phyloP scores from a whole-genome alignment of 1,284 basidiomycete species.

The Apiotrichum sp. region DNA sequence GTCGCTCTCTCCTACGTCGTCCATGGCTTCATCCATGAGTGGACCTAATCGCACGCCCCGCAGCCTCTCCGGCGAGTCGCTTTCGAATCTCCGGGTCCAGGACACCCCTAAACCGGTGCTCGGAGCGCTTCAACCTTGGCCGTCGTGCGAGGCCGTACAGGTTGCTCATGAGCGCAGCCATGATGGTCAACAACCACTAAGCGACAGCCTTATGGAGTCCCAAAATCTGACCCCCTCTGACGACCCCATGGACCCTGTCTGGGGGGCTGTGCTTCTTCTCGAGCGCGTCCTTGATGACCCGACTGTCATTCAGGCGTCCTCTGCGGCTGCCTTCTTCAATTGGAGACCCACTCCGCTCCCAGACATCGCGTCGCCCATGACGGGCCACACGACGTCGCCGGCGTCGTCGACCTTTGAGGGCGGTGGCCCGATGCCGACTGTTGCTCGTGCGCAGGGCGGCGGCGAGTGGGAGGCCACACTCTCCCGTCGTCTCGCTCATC shows the following conservation, averaged over 20 bases:
- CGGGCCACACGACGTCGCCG: constrained; percentile 15
- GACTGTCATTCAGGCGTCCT: constrained; percentile 2
- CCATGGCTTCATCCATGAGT: constrained; percentile 1
- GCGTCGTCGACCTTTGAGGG: constrained; percentile 13
- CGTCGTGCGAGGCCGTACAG: constrained; percentile 8
- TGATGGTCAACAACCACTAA: not conserved
- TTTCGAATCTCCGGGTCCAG: not conserved
- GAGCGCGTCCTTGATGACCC: constrained; percentile 10
- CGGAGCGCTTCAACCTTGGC: not conserved
- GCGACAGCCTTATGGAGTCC: not conserved
- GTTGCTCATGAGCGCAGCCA: not conserved
- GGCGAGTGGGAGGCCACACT: constrained; percentile 43
- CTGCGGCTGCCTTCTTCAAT: constrained; percentile 20
- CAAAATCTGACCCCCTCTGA: not conserved
- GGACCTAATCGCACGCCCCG: not conserved
- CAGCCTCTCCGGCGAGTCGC: not conserved
- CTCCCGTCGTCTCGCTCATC: constrained; percentile 33
- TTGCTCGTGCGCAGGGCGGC: constrained; percentile 31
- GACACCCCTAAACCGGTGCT: not conserved
- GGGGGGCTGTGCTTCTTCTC: constrained; percentile 2
- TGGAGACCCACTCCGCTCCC: constrained; percentile 19
- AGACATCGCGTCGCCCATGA: constrained; percentile 2
- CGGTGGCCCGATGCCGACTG: constrained; percentile 33
- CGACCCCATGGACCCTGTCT: constrained; percentile 1
- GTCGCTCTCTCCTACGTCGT: not conserved